Evolutionary conservation across 2,329 filamentous ascomycete species (phyloP), one percentile per base, ranked within the genome.

Genomic region (Penicillium freii): DNA sequence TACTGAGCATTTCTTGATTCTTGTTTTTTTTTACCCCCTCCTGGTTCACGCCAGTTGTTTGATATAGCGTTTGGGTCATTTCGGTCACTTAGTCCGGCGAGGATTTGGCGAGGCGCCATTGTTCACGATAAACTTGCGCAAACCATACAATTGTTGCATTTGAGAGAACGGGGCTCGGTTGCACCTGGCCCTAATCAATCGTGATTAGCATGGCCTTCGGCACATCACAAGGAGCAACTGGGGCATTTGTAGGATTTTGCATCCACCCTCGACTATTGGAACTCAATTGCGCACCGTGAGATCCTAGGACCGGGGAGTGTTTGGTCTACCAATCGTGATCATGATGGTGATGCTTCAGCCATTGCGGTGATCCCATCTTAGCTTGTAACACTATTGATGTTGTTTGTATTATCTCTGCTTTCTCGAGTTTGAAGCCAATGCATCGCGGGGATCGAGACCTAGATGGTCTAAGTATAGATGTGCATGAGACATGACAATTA

Each of bases 1-100:
- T 94, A 95, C 73, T 76, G 68, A 67, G 56, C 46, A 5, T 29
- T 54, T 34, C 21, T 44, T 33, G 27, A 45, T 55, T 6, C 9
- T 11, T 23, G 45, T 36, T 59, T 39, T 60, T 58, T 59, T 39
- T 60, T 58, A 38, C 29, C 23, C 36, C 38, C 36, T 42, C 45
- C 48, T 44, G 45, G 53, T 59, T 31, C 43, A 46, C n/a, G 10
- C 51, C 29, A 39, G 29, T 51, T 46, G 29, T 51, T 53, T 46
- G 43, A 49, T 45, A 46, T 58, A 57, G 62, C 61, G 60, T 65
- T 67, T 21, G 21, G 50, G 56, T 53, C 33, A 57, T 62, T 60
- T 25, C 46, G 54, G 43, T 61, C 42, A 27, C 39, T 53, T 38
- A 33, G 50, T 51, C 50, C 21, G 45, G 27, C 38, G 53, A 47